Base-by-base conservation (phyloP, 768 basidiomycete genomes). In the Royoungia palumana region DNA sequence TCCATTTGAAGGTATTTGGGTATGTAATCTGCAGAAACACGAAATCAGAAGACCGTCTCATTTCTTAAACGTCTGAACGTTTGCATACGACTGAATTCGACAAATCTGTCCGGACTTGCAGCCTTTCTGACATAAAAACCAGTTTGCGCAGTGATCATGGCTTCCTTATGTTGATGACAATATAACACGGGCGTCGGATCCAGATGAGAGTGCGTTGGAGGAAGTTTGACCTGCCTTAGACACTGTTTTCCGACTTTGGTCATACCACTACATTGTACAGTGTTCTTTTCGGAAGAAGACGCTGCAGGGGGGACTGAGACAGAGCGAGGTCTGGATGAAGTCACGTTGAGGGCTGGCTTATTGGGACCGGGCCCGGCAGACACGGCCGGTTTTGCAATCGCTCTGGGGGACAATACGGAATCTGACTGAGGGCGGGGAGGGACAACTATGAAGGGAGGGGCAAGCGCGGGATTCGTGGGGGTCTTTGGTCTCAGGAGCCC, bases 221-320 rank as follows among this genome's bases (percentile, higher is more conserved):
- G 70, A 12, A 71, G 56, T 55, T 81, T 85, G 32, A 88, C 76
- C 51, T 67, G 72, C 46, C 85, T 78, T 34, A 69, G 73, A 56
- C 89, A 92, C 30, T 68, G 79, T 54, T 76, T 78, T 10, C 80
- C 83, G 13, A 77, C 70, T 60, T 80, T 81, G n/a, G 86, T 90
- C 32, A 75, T 68, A 5, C 80, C 85, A 50, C 72, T 72, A 59
- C 89, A 91, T 57, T 80, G 86, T n/a, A 39, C 24, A 6, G 50
- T 58, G 35, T 44, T 46, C 24, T 25, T 61, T 30, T 50, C 53
- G 14, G 56, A 28, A 46, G 60, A 54, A 35, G 62, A 58, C 19
- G 55, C 46, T 39, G 48, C 35, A 28, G 47, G 51, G 10, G 61
- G 53, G 41, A 41, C 49, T 44, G 63, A 59, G 36, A 12, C 39